phyloP scores from a whole-genome alignment of 2,329 filamentous ascomycete species.

The Colletotrichum gigasporum region DNA sequence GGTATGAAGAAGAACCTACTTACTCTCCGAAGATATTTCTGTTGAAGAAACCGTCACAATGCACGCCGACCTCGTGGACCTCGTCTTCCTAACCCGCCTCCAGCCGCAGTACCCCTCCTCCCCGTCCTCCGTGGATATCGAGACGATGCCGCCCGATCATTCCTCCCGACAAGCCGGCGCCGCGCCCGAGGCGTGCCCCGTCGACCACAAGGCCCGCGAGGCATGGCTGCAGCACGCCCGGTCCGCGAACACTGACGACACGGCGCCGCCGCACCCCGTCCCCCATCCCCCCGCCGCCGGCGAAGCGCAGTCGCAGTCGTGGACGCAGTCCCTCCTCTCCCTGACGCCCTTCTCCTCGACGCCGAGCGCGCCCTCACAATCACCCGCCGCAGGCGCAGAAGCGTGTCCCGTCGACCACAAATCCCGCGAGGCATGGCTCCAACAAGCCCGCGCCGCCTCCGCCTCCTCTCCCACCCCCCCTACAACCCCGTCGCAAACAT shows the following conservation, averaged over 20 bases:
- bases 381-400: conserved; percentile 37
- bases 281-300: conserved; percentile 23
- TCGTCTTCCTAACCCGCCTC: conserved; percentile 25
- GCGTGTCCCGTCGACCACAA: conserved; percentile 91
- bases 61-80: conserved; percentile 29
- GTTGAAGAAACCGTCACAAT: conserved; percentile 4
- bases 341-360: conserved; percentile 42
- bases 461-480: conserved; percentile 24
- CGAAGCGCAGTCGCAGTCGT: conserved; percentile 43
- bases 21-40: neutral
- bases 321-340: conserved; percentile 53
- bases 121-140: neutral
- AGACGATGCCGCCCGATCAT: too few species aligned
- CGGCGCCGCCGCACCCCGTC: conserved; percentile 37
- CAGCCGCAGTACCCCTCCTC: neutral
- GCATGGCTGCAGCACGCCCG: conserved; percentile 82
- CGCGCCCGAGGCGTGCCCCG: conserved; percentile 25
- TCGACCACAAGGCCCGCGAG: conserved; percentile 73
- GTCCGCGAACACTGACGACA: conserved; percentile 54
- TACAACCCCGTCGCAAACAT: neutral
- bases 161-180: conserved; percentile 2
- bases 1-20: conserved; percentile 3
- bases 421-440: conserved; percentile 87
- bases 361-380: conserved; percentile 20
- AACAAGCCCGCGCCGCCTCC: conserved; percentile 67